These are phyloP conservation scores for Pseudocercospora fuligena DNA, from an alignment of 2,329 filamentous ascomycete genomes.

Conservation along the genomic window DNA sequence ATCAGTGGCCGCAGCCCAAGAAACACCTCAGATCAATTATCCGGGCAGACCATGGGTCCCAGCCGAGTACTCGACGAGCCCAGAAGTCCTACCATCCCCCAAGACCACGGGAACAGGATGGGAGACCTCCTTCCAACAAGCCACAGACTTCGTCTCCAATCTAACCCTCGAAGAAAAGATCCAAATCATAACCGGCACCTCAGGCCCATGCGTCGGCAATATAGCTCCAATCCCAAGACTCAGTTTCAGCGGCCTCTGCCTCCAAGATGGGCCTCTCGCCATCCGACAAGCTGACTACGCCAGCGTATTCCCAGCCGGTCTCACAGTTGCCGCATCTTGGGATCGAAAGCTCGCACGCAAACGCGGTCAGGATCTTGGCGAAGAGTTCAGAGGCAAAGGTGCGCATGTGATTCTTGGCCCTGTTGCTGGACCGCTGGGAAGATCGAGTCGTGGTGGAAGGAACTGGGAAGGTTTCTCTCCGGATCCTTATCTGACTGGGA, in stretches of 20 bases:
- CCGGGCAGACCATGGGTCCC: conserved; percentile 9
- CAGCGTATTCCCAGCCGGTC: conserved; percentile 83
- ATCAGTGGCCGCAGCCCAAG: neutral
- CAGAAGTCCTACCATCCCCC: conserved; percentile 24
- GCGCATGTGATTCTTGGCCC: conserved; percentile 81
- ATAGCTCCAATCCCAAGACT: conserved; percentile 53
- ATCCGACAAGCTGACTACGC: conserved; percentile 81
- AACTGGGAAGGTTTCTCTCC: conserved; percentile 92
- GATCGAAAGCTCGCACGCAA: conserved; percentile 81
- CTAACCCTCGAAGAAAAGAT: conserved; percentile 42
- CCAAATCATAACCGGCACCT: conserved; percentile 36
- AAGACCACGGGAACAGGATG: conserved; percentile 39
- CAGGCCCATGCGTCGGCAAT: conserved; percentile 44
- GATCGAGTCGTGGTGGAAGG: conserved; percentile 81
- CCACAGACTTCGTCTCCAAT: conserved; percentile 39
- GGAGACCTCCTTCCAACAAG: conserved; percentile 38
- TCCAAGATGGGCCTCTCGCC: conserved; percentile 87
- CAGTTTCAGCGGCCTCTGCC: conserved; percentile 77
- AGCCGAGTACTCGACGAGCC: conserved; percentile 6
- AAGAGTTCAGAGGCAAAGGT: conserved; percentile 72
- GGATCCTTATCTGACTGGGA: conserved; percentile 82
- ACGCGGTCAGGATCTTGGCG: conserved; percentile 74
- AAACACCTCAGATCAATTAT: neutral
- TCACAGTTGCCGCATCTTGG: conserved; percentile 89
- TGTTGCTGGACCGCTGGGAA: conserved; percentile 79